phyloP scores from a whole-genome alignment of 306 rosid species.

The Oemleria cerasiformis region DNA sequence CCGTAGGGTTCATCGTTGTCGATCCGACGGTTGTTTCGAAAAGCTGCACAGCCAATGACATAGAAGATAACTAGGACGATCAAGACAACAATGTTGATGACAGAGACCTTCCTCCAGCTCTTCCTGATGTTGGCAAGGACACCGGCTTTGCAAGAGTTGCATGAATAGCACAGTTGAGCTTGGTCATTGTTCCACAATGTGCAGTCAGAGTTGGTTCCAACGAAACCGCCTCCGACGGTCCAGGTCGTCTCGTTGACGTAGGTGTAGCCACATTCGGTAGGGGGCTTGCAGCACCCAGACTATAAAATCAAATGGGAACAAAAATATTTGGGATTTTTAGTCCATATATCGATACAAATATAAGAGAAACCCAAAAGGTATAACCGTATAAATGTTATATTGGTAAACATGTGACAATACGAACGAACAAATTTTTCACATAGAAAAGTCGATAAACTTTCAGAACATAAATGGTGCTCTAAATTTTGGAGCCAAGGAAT shows the following conservation, averaged over 20 bases:
- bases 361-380: too few relatives aligned
- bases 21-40: slow-evolving; percentile 61
- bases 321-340: not conserved
- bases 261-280: slow-evolving; percentile 58
- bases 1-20: slow-evolving; percentile 80
- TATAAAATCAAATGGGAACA: slow-evolving; percentile 19
- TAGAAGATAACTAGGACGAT: slow-evolving; percentile 70
- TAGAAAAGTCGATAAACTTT: too few relatives aligned
- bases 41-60: slow-evolving; percentile 72
- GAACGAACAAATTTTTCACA: too few relatives aligned
- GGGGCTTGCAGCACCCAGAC: slow-evolving; percentile 99
- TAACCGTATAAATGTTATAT: not conserved
- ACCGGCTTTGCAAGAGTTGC: slow-evolving; percentile 89
- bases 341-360: not conserved
- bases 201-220: slow-evolving; percentile 48
- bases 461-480: not conserved
- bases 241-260: slow-evolving; percentile 71
- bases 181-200: slow-evolving; percentile 75
- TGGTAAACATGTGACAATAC: not conserved
- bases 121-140: slow-evolving; percentile 77
- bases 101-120: slow-evolving; percentile 94
- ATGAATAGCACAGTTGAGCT: slow-evolving; percentile 56
- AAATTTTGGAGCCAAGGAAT: not conserved
- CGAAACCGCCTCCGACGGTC: slow-evolving; percentile 38
- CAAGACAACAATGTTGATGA: slow-evolving; percentile 70